A percentile compares a stretch with the other conserved stretches of the same genome.
Conservation (phyloP, 805 yeast genomes). For the Ogataea siamensis region DNA sequence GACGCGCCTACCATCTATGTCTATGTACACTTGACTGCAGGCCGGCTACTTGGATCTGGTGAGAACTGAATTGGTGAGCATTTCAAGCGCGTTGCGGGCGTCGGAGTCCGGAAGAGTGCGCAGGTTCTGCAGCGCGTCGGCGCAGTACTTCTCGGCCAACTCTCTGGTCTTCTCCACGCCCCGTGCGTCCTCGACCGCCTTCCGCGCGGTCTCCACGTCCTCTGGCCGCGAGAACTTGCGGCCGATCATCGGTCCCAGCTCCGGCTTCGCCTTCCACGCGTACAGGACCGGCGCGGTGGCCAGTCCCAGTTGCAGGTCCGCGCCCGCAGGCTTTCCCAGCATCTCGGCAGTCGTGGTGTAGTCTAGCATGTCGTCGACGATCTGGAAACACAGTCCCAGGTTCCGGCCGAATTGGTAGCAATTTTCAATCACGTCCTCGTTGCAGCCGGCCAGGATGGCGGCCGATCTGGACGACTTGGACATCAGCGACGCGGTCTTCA, state of each 20-base stretch:
- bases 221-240: conserved; percentile 80
- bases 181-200: conserved; percentile 63
- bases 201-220: conserved; percentile 80
- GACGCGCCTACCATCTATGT: conserved; percentile 17
- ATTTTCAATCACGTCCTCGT: conserved; percentile 70
- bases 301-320: conserved; percentile 87
- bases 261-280: conserved; percentile 90
- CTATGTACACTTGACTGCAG: conserved; percentile 3
- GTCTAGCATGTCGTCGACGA: conserved; percentile 94
- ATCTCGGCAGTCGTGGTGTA: conserved; percentile 83
- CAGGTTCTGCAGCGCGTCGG: conserved; percentile 69
- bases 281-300: conserved; percentile 96
- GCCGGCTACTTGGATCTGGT: conserved; percentile 70
- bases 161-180: conserved; percentile 76
- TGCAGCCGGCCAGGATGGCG: conserved; percentile 87
- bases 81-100: conserved; percentile 82
- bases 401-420: conserved; percentile 92
- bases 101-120: conserved; percentile 81
- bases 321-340: conserved; percentile 94
- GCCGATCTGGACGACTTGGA: conserved; percentile 92
- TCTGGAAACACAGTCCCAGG: conserved; percentile 91
- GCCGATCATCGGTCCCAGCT: conserved; percentile 76
- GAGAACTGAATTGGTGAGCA: conserved; percentile 77
- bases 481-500: conserved; percentile 92
- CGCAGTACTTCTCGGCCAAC: conserved; percentile 77